A percentile compares a stretch with the other conserved stretches of the same genome.
Conservation (phyloP, 805 yeast species). For the Candida michaelii region DNA sequence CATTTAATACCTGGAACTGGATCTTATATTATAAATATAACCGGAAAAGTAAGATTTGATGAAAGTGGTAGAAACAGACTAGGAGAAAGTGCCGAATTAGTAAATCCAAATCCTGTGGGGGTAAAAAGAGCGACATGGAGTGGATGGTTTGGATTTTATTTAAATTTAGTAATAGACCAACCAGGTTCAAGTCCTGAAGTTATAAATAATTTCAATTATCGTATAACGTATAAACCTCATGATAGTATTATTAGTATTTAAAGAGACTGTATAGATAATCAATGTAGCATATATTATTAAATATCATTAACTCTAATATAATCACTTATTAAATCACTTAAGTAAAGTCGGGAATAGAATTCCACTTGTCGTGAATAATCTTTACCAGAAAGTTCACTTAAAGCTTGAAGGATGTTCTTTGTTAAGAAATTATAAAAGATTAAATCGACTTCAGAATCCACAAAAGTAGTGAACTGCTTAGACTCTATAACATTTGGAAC, state of each 20-base stretch:
- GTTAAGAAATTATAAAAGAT: constrained; percentile 76
- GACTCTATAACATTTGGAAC: constrained; percentile 81
- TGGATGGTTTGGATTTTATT: constrained; percentile 65
- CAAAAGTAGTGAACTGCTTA: constrained; percentile 25
- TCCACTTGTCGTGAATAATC: constrained; percentile 15
- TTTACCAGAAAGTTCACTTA: constrained; percentile 27
- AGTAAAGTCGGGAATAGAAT: constrained; percentile 30
- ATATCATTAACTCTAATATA: constrained; percentile 22
- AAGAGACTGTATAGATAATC: not conserved
- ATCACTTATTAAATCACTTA: constrained; percentile 35
- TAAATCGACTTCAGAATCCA: constrained; percentile 51
- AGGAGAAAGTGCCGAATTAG: constrained; percentile 63
- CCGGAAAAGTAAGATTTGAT: constrained; percentile 70
- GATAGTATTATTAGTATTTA: constrained; percentile 36
- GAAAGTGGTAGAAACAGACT: constrained; percentile 68
- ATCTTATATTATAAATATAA: constrained; percentile 48
- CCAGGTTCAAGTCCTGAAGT: constrained; percentile 32
- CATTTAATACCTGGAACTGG: constrained; percentile 70
- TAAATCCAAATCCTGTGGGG: constrained; percentile 15
- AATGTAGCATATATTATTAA: constrained; percentile 8
- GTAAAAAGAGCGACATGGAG: constrained; percentile 60
- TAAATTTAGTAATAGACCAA: constrained; percentile 56
- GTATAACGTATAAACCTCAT: constrained; percentile 62
- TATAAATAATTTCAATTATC: constrained; percentile 63
- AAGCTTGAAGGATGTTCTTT: constrained; percentile 33